These are phyloP conservation scores for Nakataea oryzae DNA, from an alignment of 2,329 filamentous ascomycete species.

Conservation along the genomic window DNA sequence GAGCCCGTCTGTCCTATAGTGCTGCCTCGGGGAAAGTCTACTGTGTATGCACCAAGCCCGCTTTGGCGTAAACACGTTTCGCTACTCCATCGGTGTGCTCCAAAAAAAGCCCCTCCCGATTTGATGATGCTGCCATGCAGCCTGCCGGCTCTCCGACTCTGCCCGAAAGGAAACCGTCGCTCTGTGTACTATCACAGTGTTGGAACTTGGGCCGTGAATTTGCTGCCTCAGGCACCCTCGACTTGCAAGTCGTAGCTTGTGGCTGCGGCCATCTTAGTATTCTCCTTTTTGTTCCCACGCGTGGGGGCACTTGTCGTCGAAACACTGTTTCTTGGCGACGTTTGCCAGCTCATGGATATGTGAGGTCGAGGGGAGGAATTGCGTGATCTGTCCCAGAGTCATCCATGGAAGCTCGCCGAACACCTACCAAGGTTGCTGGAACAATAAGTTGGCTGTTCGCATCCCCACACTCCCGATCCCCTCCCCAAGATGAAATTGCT, in stretches of 20 bases:
- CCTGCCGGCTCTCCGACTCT: background rate
- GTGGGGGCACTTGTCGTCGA: too few species aligned
- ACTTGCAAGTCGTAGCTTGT: too few species aligned
- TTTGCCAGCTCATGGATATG: too few species aligned
- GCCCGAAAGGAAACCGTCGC: background rate
- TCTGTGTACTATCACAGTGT: background rate
- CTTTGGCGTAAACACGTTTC: background rate
- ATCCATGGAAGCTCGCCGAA: background rate
- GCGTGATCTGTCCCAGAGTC: background rate
- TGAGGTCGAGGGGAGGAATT: too few species aligned
- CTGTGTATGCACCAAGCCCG: background rate
- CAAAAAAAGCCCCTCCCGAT: background rate
- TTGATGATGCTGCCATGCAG: background rate
- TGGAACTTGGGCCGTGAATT: background rate
- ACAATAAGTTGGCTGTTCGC: too few species aligned
- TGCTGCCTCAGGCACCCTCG: background rate
- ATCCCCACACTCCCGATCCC: background rate
- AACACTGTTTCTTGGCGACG: too few species aligned
- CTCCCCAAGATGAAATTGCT: background rate
- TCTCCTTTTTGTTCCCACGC: too few species aligned
- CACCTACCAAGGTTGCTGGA: too few species aligned
- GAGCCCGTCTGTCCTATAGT: background rate
- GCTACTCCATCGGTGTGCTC: background rate
- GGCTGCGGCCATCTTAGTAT: too few species aligned
- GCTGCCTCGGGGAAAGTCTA: background rate